Base-by-base conservation (phyloP, 306 rosid species). In the Fagus crenata region DNA sequence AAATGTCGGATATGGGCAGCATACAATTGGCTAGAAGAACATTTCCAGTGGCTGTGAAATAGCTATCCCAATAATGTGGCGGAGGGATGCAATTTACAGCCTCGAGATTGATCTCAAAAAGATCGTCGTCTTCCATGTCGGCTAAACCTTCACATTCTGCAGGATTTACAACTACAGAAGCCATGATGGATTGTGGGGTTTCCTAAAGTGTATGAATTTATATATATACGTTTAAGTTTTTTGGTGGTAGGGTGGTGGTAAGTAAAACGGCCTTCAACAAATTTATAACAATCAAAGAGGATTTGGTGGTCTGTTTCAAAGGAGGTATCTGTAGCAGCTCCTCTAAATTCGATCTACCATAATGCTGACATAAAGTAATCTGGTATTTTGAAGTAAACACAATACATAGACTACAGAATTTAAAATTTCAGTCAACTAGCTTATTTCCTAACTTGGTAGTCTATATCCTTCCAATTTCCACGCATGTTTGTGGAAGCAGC, bases 1-100 rank as follows among this genome's bases (percentile, higher is more conserved):
- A 93, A 41, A 90, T 41, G 60, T 89, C 86, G 0, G 94, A 82
- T 6, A 84, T 86, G 12, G 94, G 96, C 46, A 90, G 14, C 64
- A 93, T 73, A 71, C 94, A 90, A 75, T 93, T 90, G 4, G 97
- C 97, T 5, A 90, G 80, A 68, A 86, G 93, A 9, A 89, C 97
- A 59, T 80, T 88, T 46, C 82, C 73, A 0, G 84, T 71, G 3
- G 88, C 76, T 33, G 79, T 79, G 74, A 65, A 69, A 51, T 58
- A 69, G 75, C 82, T 82, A 59, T 80, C 88, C 90, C 84, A 80
- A 35, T 64, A 63, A 76, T 75, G 63, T 2, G 81, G 75, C 14
- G 85, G 87, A 14, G 85, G 76, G 75, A 85, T 69, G 75, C 71
- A 71, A 40, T 83, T 80, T 4, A 89, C 89, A 1, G 86, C 87